Base-by-base conservation (phyloP, 768 basidiomycete species). In the Dacryopinax primogenitus region DNA sequence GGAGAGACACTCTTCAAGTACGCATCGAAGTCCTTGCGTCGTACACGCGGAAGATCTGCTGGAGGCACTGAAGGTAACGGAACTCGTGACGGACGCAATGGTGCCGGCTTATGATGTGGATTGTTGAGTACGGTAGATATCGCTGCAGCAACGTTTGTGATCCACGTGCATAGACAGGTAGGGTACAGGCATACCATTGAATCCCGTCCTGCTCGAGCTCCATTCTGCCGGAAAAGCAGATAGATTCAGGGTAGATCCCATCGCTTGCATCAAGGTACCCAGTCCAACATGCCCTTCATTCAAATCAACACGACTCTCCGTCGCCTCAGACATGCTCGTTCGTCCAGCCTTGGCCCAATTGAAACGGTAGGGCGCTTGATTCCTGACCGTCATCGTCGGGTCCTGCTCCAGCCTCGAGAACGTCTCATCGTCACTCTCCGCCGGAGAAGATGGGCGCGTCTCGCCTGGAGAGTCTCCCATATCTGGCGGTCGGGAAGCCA, bases 121-220 rank as follows among this genome's bases (percentile, higher is more conserved):
- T 88, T 92, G 71, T 93, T 93, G 63, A 96, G 82, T 30, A 96
- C 90, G 18, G 90, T 93, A 9, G 93, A 94, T 68, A 96, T 93
- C 37, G 92, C 94, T 96, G 11, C 33, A 64, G 68, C 12, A 51
- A 66, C 23, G 16, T 6, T 34, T 28, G 44, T 67, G 30, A 63
- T 26, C 34, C 51, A 6, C 1, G 21, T 41, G 30, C 11, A 35
- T 21, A 23, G 12, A 51, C 15, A 32, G 11, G 39, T 39, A 41
- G 18, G 28, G 30, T 32, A 75, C 47, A 62, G 23, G 62, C 83
- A 65, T 73, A 90, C 92, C 92, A 73, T 95, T 89, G 77, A 95
- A 94, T 7, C 92, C 92, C 69, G 90, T 86, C 47, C 82, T 71
- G 34, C 63, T 67, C 9, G 68, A 69, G 65, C 67, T 67, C 68